phyloP scores from a whole-genome alignment of 208 protist genomes.

The Sergeia podlipaevii region DNA sequence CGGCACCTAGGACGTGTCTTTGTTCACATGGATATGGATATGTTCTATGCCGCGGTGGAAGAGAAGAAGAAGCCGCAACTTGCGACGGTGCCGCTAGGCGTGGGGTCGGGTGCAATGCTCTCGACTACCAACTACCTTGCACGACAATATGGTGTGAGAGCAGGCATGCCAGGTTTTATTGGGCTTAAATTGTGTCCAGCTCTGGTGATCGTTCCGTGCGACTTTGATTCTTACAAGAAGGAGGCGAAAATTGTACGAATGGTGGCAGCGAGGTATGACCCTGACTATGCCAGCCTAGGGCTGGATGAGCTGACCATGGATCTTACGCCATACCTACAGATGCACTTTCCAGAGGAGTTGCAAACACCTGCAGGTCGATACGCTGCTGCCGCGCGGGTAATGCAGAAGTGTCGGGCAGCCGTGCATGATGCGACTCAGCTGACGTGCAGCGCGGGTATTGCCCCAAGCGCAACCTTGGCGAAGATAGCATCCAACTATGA shows the following conservation, averaged over 20 bases:
- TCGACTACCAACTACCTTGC: constrained; percentile 94
- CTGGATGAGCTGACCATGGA: constrained; percentile 80
- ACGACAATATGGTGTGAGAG: constrained; percentile 90
- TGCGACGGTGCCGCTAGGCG: constrained; percentile 79
- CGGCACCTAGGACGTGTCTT: constrained; percentile 22
- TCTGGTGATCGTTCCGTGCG: constrained; percentile 66
- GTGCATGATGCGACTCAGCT: constrained; percentile 47
- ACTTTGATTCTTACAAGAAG: constrained; percentile 58
- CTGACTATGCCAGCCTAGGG: constrained; percentile 41
- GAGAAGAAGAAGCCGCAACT: constrained; percentile 87
- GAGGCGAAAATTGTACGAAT: constrained; percentile 48
- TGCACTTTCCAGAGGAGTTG: not conserved
- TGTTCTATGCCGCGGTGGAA: constrained; percentile 89
- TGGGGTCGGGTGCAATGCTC: constrained; percentile 91
- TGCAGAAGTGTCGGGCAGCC: constrained; percentile 40
- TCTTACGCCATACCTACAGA: constrained; percentile 33
- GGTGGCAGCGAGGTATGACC: constrained; percentile 76
- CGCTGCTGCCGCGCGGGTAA: constrained; percentile 33
- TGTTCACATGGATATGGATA: constrained; percentile 89
- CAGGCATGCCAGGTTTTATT: constrained; percentile 95
- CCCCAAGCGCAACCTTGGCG: constrained; percentile 61
- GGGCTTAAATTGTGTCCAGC: constrained; percentile 77
- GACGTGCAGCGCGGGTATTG: constrained; percentile 80
- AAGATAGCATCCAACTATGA: constrained; percentile 91
- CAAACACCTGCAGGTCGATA: constrained; percentile 10